Conservation (phyloP, 306 rosid genomes). For the Vachellia pachyceras region DNA sequence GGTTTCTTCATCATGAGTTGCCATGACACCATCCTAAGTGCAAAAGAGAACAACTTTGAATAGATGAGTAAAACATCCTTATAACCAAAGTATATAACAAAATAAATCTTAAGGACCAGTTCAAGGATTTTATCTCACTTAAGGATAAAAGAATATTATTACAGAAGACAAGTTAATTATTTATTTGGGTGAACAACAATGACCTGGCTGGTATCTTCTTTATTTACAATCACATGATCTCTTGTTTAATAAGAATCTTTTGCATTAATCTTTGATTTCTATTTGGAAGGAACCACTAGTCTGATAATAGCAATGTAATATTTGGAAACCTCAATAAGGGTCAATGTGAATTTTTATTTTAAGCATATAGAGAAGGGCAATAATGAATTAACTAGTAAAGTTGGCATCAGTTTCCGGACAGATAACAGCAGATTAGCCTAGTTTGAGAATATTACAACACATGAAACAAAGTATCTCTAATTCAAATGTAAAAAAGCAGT, state of each 20-base stretch:
- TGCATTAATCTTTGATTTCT: neutral
- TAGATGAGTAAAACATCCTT: constrained; percentile 12
- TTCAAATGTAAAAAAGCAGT: constrained; percentile 22
- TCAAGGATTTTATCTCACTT: constrained; percentile 28
- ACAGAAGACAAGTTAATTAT: constrained; percentile 2
- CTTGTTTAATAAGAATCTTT: neutral
- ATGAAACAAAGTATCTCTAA: neutral
- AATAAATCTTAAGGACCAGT: neutral
- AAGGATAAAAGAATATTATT: constrained; percentile 6
- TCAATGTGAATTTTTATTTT: neutral
- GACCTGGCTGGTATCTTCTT: neutral
- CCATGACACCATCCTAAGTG: constrained; percentile 94
- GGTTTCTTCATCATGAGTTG: constrained; percentile 96
- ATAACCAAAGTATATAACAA: neutral
- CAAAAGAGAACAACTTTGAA: constrained; percentile 22
- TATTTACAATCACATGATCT: neutral
- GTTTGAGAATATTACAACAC: constrained; percentile 8
- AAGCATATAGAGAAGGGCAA: constrained; percentile 14
- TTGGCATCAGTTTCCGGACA: neutral
- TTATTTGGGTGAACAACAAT: neutral
- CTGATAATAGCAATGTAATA: neutral
- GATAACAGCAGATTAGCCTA: constrained; percentile 12
- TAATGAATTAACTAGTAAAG: neutral
- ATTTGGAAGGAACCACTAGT: neutral
- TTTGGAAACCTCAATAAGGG: neutral